Evolutionary conservation across 2,329 filamentous ascomycete species (phyloP), one percentile per base, ranked within the genome.

Genomic region (Cladorrhinum sp.): DNA sequence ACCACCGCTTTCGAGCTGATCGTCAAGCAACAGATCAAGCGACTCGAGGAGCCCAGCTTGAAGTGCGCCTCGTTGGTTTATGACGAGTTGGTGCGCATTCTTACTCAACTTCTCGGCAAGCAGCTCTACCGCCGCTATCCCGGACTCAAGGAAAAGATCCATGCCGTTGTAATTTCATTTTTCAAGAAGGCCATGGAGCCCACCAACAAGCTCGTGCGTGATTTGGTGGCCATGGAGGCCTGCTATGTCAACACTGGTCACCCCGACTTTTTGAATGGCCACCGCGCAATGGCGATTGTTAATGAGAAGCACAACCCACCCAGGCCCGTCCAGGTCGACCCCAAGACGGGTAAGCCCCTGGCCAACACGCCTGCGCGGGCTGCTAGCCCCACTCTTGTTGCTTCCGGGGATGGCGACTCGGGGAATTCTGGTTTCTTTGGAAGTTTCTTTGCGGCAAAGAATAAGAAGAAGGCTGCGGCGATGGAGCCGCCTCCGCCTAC

Each of bases 391-490:
- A 89, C 88, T 42, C 62, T 66, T 20, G 79, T 92, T 58, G 73
- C 77, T 55, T 78, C 86, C 49, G 68, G 73, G 48, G 77, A 79
- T 36, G 78, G 76, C 26, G 76, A 75, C 63, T 75, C 75, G 23
- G 59, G 58, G 58, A 91, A 91, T 72, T 80, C 83, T 62, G 92
- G 94, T 39, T 99, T 99, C 84, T 99, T 99, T 70, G 95, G 95
- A 68, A 96, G 91, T 72, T 99, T 99, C 85, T 99, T 97, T 73
- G 92, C 95, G 10, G 93, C 91, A 73, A 99, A 98, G 86, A 99
- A 98, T 81, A 99, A 98, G 87, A 99, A 99, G 86, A 98, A 97
- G 88, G 96, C 96, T 79, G 95, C 95, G n/a, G 93, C 94, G 53
- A 99, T 99, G 95, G 95, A 99, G 75, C 83, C 95, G 14, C 95